phyloP scores from a whole-genome alignment of 108 stramenopile species.

The Epipyxis sp. region DNA sequence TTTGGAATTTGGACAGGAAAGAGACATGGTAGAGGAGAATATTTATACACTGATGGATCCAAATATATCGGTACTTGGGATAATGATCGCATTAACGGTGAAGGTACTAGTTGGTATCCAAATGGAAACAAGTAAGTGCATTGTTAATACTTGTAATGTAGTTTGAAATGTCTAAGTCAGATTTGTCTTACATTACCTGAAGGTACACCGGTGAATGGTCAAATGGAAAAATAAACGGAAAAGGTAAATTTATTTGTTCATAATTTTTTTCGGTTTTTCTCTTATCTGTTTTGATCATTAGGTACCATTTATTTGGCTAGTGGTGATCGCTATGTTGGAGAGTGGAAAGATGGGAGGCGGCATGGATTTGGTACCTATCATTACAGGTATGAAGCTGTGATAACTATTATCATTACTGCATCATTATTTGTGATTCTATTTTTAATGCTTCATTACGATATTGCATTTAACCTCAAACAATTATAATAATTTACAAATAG shows the following conservation, averaged over 20 bases:
- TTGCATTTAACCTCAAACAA: conserved; percentile 25
- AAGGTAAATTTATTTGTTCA: conserved; percentile 26
- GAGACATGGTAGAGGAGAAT: conserved; percentile 30
- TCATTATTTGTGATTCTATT: too few species aligned
- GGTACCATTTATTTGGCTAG: conserved; percentile 45
- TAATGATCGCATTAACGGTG: conserved; percentile 44
- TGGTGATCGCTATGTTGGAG: conserved; percentile 45
- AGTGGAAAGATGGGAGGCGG: conserved; percentile 48
- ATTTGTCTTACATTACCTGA: neutral
- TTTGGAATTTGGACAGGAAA: conserved; percentile 11
- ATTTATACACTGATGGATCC: conserved; percentile 41
- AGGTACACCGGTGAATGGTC: conserved; percentile 28
- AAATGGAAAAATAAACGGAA: conserved; percentile 30
- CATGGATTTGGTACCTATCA: conserved; percentile 38
- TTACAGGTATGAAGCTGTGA: conserved; percentile 1
- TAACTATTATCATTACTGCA: neutral
- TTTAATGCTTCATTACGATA: too few species aligned
- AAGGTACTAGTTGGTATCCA: conserved; percentile 34
- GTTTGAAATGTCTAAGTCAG: neutral
- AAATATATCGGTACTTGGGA: conserved; percentile 42
- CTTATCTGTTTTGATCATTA: conserved; percentile 5
- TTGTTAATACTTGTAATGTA: neutral
- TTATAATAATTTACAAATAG: conserved; percentile 33
- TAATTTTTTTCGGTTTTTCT: neutral
- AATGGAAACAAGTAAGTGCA: conserved; percentile 19